phyloP scores from a whole-genome alignment of 805 yeast genomes.

The Scheffersomyces amazonensis region DNA sequence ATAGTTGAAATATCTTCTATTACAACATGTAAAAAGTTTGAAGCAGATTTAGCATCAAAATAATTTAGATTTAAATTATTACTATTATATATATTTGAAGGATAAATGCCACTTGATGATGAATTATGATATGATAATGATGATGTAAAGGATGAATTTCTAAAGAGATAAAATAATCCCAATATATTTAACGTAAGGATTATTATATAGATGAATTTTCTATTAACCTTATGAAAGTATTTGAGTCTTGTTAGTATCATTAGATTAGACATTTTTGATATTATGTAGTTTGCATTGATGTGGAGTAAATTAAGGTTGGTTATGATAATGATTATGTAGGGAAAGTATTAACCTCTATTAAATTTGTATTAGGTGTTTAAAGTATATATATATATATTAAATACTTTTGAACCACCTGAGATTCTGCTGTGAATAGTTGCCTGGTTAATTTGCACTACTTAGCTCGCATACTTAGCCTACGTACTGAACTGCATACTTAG shows the following conservation, averaged over 20 bases:
- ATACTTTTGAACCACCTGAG: too few relatives aligned
- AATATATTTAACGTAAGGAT: background rate
- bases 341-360: too few relatives aligned
- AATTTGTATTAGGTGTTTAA: too few relatives aligned
- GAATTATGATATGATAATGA: background rate
- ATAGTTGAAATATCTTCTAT: constrained; percentile 4
- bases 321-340: too few relatives aligned
- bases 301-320: too few relatives aligned
- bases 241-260: background rate
- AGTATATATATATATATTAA: too few relatives aligned
- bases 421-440: too few relatives aligned
- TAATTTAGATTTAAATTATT: background rate
- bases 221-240: background rate
- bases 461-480: too few relatives aligned
- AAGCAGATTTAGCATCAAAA: background rate
- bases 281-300: too few relatives aligned
- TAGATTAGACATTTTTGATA: too few relatives aligned
- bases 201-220: background rate
- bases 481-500: too few relatives aligned
- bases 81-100: background rate
- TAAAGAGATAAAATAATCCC: background rate
- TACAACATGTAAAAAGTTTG: background rate
- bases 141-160: background rate
- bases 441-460: too few relatives aligned
- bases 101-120: background rate